Base-by-base conservation (phyloP, 192 early-diverging fungal genomes). In the Lobosporangium transversale region DNA sequence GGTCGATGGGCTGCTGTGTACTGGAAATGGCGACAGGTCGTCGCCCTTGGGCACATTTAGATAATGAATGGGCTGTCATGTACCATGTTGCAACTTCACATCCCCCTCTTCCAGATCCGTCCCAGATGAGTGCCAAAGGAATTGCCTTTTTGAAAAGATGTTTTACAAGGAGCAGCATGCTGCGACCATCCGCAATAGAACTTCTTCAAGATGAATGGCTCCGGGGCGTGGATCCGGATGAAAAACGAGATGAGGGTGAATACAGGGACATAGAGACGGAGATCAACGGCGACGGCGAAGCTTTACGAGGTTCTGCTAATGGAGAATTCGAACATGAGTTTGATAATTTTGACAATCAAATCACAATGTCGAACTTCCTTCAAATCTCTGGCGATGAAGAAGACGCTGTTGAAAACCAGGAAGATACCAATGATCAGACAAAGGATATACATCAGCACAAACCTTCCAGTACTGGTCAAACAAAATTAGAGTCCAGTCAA, bases 1-100 rank as follows among this genome's bases (percentile, higher is more conserved):
- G 94, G 94, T 89, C 93, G 7, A 68, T 96, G 47, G 95, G 93
- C 14, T 97, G 95, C 66, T 95, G 93, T 66, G 83, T 97, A 15
- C 80, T 95, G 32, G 94, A 96, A 69, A 94, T 97, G 93, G 84
- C 93, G 2, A 95, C 94, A 0, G 95, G 95, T n/a, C 79, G 86
- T 32, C 89, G 89, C 53, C 94, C 95, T 2, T 97, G 95, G 95
- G 84, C 90, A 18, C 89, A 91, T 50, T 55, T 97, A 29, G 95
- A 97, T 60, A 97, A 97, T 63, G 93, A 97, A 79, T 97, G 93
- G 93, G 91, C 95, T 1, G 90, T 97, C 31, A 97, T 97, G 93
- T 97, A 91, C 66, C 92, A 95, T 63, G 93, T 94, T 8, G 91
- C 91, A 0, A 86, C 89, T 4, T 86, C 89, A 4, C 87, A 89